Evolutionary conservation across 1,284 basidiomycete genomes (phyloP).

Genomic region (Tilletia horrida): DNA sequence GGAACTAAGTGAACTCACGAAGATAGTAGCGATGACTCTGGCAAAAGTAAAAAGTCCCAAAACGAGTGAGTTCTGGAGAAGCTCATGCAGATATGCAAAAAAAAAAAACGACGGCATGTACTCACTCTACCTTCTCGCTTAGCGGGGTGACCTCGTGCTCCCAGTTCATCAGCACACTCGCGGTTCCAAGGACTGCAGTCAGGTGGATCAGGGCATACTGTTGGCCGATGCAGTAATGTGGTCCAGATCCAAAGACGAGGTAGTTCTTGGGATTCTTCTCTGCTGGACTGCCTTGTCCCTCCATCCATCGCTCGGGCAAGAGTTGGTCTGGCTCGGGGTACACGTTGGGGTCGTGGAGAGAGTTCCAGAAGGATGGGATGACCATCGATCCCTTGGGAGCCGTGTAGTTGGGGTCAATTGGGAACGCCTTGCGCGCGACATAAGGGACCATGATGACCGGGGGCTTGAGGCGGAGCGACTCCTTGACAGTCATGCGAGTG

Average conservation of each 20-base stretch:
- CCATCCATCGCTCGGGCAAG: conserved; percentile 87
- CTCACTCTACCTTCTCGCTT: conserved; percentile 72
- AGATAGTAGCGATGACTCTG: conserved; percentile 61
- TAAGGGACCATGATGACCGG: conserved; percentile 83
- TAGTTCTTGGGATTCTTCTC: conserved; percentile 89
- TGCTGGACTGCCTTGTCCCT: conserved; percentile 69
- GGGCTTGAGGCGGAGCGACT: conserved; percentile 82
- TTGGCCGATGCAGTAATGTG: conserved; percentile 76
- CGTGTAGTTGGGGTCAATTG: conserved; percentile 82
- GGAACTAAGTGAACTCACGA: conserved; percentile 55
- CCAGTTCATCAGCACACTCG: conserved; percentile 78
- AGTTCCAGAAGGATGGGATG: conserved; percentile 89
- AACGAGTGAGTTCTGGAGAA: neutral
- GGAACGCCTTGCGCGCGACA: conserved; percentile 81
- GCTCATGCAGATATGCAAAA: conserved; percentile 20
- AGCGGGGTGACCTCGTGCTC: conserved; percentile 77
- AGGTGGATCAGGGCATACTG: conserved; percentile 94
- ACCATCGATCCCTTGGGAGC: conserved; percentile 89
- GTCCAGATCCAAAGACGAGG: conserved; percentile 89
- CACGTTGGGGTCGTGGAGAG: conserved; percentile 81
- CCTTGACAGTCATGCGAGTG: conserved; percentile 84
- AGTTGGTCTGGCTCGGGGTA: conserved; percentile 84
- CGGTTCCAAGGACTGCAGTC: conserved; percentile 78
- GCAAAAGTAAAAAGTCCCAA: neutral
- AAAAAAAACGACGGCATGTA: neutral